phyloP scores from a whole-genome alignment of 2,329 filamentous ascomycete species.

The Talaromyces sp. region DNA sequence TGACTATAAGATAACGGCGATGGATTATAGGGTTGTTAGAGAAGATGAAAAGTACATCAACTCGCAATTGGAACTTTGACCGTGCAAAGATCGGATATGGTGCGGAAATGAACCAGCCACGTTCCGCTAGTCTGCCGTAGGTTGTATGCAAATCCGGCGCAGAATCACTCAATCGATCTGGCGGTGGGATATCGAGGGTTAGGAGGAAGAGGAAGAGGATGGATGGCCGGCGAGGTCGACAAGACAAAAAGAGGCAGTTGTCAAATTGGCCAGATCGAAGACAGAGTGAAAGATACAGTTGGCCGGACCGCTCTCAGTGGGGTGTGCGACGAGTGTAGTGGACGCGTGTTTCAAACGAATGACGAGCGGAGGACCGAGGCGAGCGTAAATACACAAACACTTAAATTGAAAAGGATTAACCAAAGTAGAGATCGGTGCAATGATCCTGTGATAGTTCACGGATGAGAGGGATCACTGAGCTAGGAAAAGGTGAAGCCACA shows the following conservation, averaged over 20 bases:
- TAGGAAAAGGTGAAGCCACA: neutral
- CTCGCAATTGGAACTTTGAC: slow-evolving; percentile 1
- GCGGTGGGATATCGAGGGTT: neutral
- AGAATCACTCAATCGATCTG: neutral
- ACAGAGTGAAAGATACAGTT: neutral
- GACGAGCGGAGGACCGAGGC: slow-evolving; percentile 6
- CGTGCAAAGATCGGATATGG: slow-evolving; percentile 1
- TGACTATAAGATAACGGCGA: neutral
- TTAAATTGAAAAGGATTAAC: neutral
- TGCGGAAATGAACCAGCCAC: slow-evolving; percentile 17
- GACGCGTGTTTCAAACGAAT: slow-evolving; percentile 19
- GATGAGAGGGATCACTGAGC: neutral
- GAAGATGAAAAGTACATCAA: neutral
- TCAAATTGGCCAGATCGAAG: neutral
- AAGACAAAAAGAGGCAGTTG: neutral
- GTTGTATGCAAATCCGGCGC: neutral
- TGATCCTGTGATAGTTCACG: neutral
- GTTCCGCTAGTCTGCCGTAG: slow-evolving; percentile 10
- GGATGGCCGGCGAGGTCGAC: neutral
- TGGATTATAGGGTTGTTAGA: slow-evolving; percentile 5
- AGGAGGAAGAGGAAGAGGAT: neutral
- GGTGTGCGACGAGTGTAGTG: slow-evolving; percentile 9
- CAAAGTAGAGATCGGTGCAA: neutral
- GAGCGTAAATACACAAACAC: neutral
- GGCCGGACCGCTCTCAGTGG: neutral